Evolutionary conservation across 1,284 basidiomycete genomes (phyloP).

Genomic region (Polyporus tsugae): DNA sequence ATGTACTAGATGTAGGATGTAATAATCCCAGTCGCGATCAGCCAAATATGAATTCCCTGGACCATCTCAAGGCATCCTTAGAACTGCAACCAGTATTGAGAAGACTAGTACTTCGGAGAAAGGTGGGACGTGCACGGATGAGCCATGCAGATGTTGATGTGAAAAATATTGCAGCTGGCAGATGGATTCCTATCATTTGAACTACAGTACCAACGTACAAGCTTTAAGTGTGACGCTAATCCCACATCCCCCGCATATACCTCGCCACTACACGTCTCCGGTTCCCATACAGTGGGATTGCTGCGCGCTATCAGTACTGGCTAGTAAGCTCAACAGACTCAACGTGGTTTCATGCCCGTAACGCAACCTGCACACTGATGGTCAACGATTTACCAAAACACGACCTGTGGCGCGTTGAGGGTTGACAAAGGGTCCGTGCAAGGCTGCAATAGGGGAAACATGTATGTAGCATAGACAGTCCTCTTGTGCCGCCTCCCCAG

Average conservation of each 20-base stretch:
- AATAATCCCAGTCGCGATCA: neutral
- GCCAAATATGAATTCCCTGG: neutral
- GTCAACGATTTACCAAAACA: too few relatives aligned
- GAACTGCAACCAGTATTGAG: neutral
- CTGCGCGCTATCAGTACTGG: too few relatives aligned
- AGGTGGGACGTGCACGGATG: neutral
- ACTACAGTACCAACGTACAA: neutral
- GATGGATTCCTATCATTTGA: neutral
- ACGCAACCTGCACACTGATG: too few relatives aligned
- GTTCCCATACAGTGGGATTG: neutral
- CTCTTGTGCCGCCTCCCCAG: neutral
- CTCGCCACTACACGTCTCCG: neutral
- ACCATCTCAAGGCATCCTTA: neutral
- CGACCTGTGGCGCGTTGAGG: too few relatives aligned
- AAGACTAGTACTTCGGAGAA: too few relatives aligned
- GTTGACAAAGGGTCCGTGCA: too few relatives aligned
- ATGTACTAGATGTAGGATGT: neutral
- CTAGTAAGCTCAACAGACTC: too few relatives aligned
- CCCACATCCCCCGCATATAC: neutral
- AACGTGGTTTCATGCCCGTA: too few relatives aligned
- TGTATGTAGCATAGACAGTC: neutral
- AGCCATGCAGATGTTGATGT: neutral
- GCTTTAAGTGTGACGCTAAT: neutral
- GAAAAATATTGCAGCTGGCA: neutral
- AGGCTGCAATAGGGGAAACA: neutral